Base-by-base conservation (phyloP, 495 filamentous ascomycete species). In the Trichoderma parareesei region DNA sequence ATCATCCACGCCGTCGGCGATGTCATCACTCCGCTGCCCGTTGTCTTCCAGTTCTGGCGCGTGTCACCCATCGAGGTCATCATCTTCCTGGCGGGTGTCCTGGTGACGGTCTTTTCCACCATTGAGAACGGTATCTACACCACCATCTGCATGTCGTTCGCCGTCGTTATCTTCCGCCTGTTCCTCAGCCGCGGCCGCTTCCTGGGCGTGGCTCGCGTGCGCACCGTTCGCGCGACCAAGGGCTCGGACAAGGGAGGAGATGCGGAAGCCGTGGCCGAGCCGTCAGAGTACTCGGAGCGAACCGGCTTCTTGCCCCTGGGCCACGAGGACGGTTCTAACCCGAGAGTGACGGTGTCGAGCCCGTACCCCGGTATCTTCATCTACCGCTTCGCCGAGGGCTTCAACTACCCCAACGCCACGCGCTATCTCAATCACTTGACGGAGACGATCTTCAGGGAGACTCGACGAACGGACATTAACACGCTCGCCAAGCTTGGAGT, bases 1-100 rank as follows among this genome's bases (percentile, higher is more conserved):
- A 84, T 84, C 67, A 83, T 84, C 67, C 81, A 84, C 61, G 81
- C 81, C 20, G 80, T 83, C 6, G 69, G 75, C 13, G 80, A 84
- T 64, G 74, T 83, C 41, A 78, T 84, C 65, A 77, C 78, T 1
- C 78, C 78, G 6, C 81, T 79, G 2, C 66, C 71, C 8, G 73
- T 78, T 0, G 72, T 84, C 9, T 81, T 78, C 57, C 76, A 79
- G 60, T 83, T 79, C 65, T 84, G 81, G 81, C 72, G 74, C 60
- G 76, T 80, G 3, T 77, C 80, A 14, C 81, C 81, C 0, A 44
- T 82, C 16, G 81, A 84, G 64, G 78, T 79, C 9, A 61, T 81
- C 60, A 78, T 84, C 66, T 84, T 83, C 70, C 74, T 82, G 27
- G 80, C 75, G 38, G 79, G 80, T 8, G 81, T 82, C 18, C 69